Percentiles rank a stretch among this genome's conserved stretches.
Evolutionary conservation across 2,329 filamentous ascomycete species (phyloP).

Genomic region (Cordyceps cicadae): DNA sequence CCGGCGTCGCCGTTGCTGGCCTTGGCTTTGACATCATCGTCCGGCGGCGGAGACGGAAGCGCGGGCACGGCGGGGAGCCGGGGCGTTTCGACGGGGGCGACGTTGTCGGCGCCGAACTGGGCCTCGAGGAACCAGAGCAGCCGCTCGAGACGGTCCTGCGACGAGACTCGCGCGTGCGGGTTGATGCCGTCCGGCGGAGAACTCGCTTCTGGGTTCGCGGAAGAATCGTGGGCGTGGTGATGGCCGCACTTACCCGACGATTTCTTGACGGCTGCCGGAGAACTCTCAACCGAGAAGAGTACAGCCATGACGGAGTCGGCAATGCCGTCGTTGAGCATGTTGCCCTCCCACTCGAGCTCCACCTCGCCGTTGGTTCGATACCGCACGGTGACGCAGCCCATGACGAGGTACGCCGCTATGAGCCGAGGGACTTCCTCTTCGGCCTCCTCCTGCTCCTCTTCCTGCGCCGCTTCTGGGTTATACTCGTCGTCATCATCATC

Average conservation of each 20-base stretch:
- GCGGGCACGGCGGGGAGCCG: slow-evolving; percentile 38
- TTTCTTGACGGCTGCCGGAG: slow-evolving; percentile 86
- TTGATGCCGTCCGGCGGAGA: slow-evolving; percentile 30
- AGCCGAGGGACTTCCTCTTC: slow-evolving; percentile 55
- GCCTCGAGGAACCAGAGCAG: slow-evolving; percentile 95
- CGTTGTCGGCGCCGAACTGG: slow-evolving; percentile 80
- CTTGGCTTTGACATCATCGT: slow-evolving; percentile 16
- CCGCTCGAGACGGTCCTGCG: slow-evolving; percentile 71
- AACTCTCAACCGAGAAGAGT: slow-evolving; percentile 84
- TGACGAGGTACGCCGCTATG: slow-evolving; percentile 59
- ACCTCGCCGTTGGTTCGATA: slow-evolving; percentile 71
- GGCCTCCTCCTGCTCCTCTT: slow-evolving; percentile 39
- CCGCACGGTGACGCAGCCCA: slow-evolving; percentile 83
- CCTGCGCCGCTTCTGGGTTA: slow-evolving; percentile 34
- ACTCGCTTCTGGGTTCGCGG: slow-evolving; percentile 31
- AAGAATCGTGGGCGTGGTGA: slow-evolving; percentile 26
- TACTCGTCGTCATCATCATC: slow-evolving; percentile 26
- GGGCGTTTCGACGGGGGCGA: slow-evolving; percentile 65
- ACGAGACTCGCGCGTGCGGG: slow-evolving; percentile 62
- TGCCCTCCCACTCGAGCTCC: slow-evolving; percentile 94
- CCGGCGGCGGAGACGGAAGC: slow-evolving; percentile 16
- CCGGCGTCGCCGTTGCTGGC: slow-evolving; percentile 14
- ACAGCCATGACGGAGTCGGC: slow-evolving; percentile 96
- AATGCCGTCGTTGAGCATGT: slow-evolving; percentile 94
- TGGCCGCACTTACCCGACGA: slow-evolving; percentile 26